Percentiles rank a stretch among this genome's conserved stretches.
Evolutionary conservation across 176 grass and related monocot genomes (phyloP).

Genomic region (Olyra latifolia): DNA sequence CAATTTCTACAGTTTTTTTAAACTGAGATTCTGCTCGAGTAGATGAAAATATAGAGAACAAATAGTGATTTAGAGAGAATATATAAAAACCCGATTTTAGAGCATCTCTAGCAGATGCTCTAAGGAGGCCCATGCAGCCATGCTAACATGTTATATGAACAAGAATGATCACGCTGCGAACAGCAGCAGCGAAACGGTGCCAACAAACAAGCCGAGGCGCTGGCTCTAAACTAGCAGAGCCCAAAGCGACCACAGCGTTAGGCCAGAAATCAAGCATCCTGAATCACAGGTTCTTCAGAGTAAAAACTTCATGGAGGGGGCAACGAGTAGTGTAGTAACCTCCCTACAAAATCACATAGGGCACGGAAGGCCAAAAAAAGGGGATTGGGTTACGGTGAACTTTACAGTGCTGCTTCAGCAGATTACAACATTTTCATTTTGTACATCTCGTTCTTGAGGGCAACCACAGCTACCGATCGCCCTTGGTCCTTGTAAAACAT

Average conservation of each 20-base stretch:
- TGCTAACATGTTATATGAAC: background rate
- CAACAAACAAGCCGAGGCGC: background rate
- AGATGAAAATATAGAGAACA: too few relatives aligned
- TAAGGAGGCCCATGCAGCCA: background rate
- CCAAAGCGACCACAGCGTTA: background rate
- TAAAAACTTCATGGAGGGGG: background rate
- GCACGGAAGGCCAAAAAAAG: constrained; percentile 1
- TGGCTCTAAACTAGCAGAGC: background rate
- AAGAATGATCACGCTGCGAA: background rate
- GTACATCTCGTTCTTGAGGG: background rate
- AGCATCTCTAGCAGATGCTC: too few relatives aligned
- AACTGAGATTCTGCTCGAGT: too few relatives aligned
- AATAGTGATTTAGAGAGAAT: too few relatives aligned
- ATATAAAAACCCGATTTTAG: too few relatives aligned
- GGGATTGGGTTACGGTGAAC: background rate
- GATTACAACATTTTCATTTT: background rate
- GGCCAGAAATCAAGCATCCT: background rate
- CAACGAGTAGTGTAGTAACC: too few relatives aligned
- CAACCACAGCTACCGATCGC: background rate
- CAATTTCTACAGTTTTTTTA: too few relatives aligned
- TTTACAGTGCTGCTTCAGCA: background rate
- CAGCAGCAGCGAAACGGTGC: background rate
- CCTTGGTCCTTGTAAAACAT: constrained; percentile 14
- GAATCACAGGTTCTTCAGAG: background rate
- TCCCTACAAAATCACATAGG: constrained; percentile 9